Conservation (phyloP, 192 early-diverging fungal species). For the Mortierella hygrophila region DNA sequence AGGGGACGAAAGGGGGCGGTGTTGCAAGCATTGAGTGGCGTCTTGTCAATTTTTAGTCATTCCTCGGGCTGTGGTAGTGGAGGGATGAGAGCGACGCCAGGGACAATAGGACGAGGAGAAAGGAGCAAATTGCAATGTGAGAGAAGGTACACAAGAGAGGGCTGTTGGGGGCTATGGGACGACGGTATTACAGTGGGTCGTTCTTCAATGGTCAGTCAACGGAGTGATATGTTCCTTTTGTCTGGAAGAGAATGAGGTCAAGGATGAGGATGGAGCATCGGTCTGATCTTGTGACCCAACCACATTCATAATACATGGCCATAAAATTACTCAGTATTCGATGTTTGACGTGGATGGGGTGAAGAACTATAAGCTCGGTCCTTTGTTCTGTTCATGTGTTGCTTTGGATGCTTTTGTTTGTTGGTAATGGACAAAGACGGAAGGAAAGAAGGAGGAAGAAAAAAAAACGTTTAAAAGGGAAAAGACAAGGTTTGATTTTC, state of each 20-base stretch:
- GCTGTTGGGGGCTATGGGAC: neutral
- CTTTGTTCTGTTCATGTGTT: too few species aligned
- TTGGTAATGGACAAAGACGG: neutral
- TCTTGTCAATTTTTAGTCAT: neutral
- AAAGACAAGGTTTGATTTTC: neutral
- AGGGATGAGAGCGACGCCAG: neutral
- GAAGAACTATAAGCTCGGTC: too few species aligned
- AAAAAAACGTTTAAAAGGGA: neutral
- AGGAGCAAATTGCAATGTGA: neutral
- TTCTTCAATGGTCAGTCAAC: too few species aligned
- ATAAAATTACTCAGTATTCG: neutral
- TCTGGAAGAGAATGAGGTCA: neutral
- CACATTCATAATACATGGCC: neutral
- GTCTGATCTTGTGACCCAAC: neutral
- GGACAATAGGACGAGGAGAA: neutral
- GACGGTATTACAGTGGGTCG: too few species aligned
- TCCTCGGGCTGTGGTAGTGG: conserved; percentile 1
- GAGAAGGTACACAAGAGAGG: neutral
- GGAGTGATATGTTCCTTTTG: too few species aligned
- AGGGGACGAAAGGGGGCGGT: neutral
- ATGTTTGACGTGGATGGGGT: too few species aligned
- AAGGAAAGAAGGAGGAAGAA: neutral
- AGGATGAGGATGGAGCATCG: neutral
- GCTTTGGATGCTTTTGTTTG: too few species aligned
- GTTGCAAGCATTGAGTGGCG: neutral